Base-by-base conservation (phyloP, 106 monocot genomes). In the Platanthera zijinensis region DNA sequence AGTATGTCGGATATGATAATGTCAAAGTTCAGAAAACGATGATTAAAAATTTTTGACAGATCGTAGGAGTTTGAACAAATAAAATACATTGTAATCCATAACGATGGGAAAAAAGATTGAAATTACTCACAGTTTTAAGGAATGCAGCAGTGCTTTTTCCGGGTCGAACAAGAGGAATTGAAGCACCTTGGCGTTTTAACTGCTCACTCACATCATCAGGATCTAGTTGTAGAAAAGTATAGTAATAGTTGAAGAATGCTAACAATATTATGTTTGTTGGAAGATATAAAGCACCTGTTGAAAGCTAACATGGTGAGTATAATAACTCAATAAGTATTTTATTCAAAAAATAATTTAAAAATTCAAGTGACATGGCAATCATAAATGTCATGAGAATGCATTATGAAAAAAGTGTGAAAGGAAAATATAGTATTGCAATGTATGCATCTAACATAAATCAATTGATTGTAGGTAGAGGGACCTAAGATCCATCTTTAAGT, bases 161-260 rank as follows among this genome's bases (percentile, higher is more conserved):
- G 25, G 94, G 99, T 50, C 99, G 77, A 49, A 99, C 99, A 63
- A 94, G 88, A 12, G 99, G 99, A 48, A 99, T 99, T 53, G 99
- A 99, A 85, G 99, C 99, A 52, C 99, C 99, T 78, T 90, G 92
- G 18, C 99, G 91, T 84, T 99, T 99, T 79, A 99, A 84, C 76
- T 99, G 94, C 76, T 99, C 94, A 32, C 99, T 99, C 28, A 99
- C 88, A 90, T 99, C 99, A 77, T 95, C 92, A 75, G 99, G 99
- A 83, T 99, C 99, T 82, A 99, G 78, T 84, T 99, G 94, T 77
- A 99, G 92, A 80, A 99, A 99, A 32, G 99, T 99, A 74, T 99
- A 99, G 73, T 95, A 95, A 72, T 99, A 95, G 51, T 95, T 99
- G 88, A 99, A 99, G 77, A 99, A 99, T 17, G 94, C 99, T 79